Evolutionary conservation across 2,329 filamentous ascomycete species (phyloP), one percentile per base, ranked within the genome.

Genomic region (Blastomyces silverae): DNA sequence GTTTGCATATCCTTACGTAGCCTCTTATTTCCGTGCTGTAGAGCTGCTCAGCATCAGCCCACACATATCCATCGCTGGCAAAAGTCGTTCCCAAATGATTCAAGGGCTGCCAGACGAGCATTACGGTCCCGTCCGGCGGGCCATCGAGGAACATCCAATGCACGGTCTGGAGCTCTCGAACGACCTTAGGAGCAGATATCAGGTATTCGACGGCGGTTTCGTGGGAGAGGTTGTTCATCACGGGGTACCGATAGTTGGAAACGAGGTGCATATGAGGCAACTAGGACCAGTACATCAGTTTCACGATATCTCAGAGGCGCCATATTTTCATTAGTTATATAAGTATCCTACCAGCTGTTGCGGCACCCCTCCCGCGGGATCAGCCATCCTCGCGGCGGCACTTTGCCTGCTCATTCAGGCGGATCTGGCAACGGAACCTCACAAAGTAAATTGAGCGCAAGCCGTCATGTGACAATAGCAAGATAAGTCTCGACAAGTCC

Each of bases 111-210:
- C 93, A 97, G 62, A 89, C 89, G 68, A 97, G 82, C 74, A 94
- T 85, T 56, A 96, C 84, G 10, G 88, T 89, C 64, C 92, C 92
- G 77, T 96, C 91, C 62, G 83, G 83, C 13, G 93, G 93, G 63
- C 87, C 85, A 71, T 94, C 87, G 64, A 97, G 85, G 76, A 93
- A 96, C 57, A 89, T 92, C 93, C 93, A 99, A 78, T 89, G 90
- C 83, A 99, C 92, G 2, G 93, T 86, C 60, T 92, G 88, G 68
- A 87, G 83, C 73, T 95, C 89, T 76, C 91, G 90, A 70, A 92
- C 89, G 67, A 96, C 89, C 73, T 90, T 89, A 10, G 92, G 91
- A 50, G 92, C 92, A 72, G 87, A 86, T 73, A 92, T 83, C 66
- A 97, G 85, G 83, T 91, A 93, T 72, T 90, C 88, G 67, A 91